Base-by-base conservation (phyloP, 805 yeast species). In the Pichia californica region DNA sequence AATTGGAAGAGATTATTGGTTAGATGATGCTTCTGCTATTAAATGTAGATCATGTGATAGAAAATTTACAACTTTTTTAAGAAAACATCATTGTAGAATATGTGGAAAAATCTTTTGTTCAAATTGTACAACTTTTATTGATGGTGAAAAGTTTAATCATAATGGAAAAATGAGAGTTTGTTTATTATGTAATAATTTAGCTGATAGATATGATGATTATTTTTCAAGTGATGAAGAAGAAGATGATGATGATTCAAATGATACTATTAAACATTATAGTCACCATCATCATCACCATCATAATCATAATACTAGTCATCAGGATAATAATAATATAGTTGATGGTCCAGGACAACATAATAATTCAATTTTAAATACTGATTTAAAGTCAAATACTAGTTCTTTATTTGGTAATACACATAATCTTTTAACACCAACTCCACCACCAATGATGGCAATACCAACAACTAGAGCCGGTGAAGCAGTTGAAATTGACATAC, bases 101-200 rank as follows among this genome's bases (percentile, higher is more conserved):
- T 91, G 99, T 64, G 99, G 99, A 2, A 96, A 89, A 61, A 89
- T 91, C 38, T 91, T 89, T 57, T 91, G 99, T 62, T 73, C 83
- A 35, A 71, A 74, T 9, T 91, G 99, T 61, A 87, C 96, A 0
- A 65, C 76, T 3, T 74, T 88, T 54, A 66, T 87, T 54, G 56
- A 83, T 47, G 87, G 93, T 38, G 73, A 77, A 40, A 70, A 70
- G 59, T 71, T 86, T 68, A 74, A 79, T 32, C 69, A 73, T 52
- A 69, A 69, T 21, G 94, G 89, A 16, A 81, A 74, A 56, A 74
- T 83, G 73, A 66, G 95, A 45, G 87, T 83, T 2, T 88, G 96
- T 56, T 71, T 74, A 43, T 79, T 83, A 1, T 88, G 97, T 58
- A 73, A 71, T 37, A 69, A 70, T 21, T 69, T 77, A 51, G 74